phyloP scores from a whole-genome alignment of 129 eudicot genomes.

The Escallonia herrerae region DNA sequence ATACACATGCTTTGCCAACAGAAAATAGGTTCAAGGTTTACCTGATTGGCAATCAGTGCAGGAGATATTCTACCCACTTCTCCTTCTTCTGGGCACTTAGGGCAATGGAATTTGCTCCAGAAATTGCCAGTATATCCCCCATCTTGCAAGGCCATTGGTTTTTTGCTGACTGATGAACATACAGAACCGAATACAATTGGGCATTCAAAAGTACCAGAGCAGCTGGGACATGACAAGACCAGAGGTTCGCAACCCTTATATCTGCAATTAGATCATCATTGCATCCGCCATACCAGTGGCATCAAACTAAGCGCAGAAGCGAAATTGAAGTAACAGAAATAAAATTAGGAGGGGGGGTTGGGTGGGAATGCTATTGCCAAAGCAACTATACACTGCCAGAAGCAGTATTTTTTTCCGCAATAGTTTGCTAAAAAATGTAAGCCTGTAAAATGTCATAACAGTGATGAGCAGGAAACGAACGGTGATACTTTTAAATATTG shows the following conservation, averaged over 20 bases:
- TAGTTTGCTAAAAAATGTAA: too few relatives aligned
- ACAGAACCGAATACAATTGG: constrained; percentile 66
- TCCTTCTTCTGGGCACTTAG: constrained; percentile 74
- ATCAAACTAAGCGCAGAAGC: neutral
- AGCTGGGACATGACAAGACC: constrained; percentile 77
- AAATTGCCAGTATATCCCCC: constrained; percentile 28
- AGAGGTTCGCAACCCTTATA: constrained; percentile 79
- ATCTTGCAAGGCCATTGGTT: constrained; percentile 37
- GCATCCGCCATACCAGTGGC: neutral
- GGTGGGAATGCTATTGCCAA: too few relatives aligned
- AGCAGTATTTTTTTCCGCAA: too few relatives aligned
- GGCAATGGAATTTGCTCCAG: constrained; percentile 70
- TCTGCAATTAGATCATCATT: constrained; percentile 37
- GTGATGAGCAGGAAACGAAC: too few relatives aligned
- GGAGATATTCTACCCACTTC: constrained; percentile 50
- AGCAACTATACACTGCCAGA: too few relatives aligned
- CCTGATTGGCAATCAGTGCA: constrained; percentile 86
- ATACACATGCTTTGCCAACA: too few relatives aligned
- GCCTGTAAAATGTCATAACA: too few relatives aligned
- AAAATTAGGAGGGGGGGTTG: neutral
- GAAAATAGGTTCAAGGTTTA: constrained; percentile 6
- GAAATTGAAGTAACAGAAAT: neutral
- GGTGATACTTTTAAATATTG: too few relatives aligned
- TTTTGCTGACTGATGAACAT: constrained; percentile 37
- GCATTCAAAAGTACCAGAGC: constrained; percentile 70